Percentiles rank a stretch among this genome's conserved stretches.
These are phyloP conservation scores for Aspergillus niger DNA, from an alignment of 2,329 filamentous ascomycete species.

Conservation along the genomic window DNA sequence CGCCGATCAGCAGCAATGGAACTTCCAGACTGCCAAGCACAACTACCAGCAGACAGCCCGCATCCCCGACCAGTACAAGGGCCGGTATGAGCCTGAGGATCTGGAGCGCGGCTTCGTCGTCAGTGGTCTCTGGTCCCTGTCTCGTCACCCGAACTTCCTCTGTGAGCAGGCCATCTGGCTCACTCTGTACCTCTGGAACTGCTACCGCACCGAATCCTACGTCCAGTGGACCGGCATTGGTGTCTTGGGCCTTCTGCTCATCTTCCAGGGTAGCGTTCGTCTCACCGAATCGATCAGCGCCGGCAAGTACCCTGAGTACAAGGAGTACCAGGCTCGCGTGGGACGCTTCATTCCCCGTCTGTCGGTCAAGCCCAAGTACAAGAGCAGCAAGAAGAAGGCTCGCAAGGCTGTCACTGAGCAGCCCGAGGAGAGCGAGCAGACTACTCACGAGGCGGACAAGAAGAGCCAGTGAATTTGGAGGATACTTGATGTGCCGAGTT, in stretches of 20 bases:
- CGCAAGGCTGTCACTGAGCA: constrained; percentile 15
- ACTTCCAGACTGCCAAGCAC: constrained; percentile 79
- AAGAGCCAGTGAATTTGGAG: constrained; percentile 17
- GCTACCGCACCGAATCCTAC: constrained; percentile 68
- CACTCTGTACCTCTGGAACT: constrained; percentile 83
- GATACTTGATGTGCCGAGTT: neutral
- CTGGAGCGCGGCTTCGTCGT: constrained; percentile 89
- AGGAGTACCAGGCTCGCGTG: constrained; percentile 77
- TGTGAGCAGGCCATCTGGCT: constrained; percentile 93
- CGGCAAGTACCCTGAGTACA: constrained; percentile 86
- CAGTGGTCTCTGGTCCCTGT: constrained; percentile 81
- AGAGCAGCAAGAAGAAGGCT: constrained; percentile 23
- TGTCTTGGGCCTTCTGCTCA: constrained; percentile 66
- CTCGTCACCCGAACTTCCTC: constrained; percentile 91
- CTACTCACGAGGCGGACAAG: constrained; percentile 19
- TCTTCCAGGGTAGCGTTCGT: constrained; percentile 88
- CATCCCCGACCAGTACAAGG: constrained; percentile 58
- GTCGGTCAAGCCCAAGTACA: constrained; percentile 37
- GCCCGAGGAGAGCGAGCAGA: constrained; percentile 17
- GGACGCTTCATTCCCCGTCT: constrained; percentile 74
- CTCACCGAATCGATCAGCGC: constrained; percentile 81
- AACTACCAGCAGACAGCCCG: constrained; percentile 73
- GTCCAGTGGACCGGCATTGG: constrained; percentile 80
- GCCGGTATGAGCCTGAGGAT: constrained; percentile 65
- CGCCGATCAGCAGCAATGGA: constrained; percentile 92